Evolutionary conservation across 2,329 filamentous ascomycete genomes (phyloP), one percentile per base, ranked within the genome.

Genomic region (Epichloe brachyelytri): DNA sequence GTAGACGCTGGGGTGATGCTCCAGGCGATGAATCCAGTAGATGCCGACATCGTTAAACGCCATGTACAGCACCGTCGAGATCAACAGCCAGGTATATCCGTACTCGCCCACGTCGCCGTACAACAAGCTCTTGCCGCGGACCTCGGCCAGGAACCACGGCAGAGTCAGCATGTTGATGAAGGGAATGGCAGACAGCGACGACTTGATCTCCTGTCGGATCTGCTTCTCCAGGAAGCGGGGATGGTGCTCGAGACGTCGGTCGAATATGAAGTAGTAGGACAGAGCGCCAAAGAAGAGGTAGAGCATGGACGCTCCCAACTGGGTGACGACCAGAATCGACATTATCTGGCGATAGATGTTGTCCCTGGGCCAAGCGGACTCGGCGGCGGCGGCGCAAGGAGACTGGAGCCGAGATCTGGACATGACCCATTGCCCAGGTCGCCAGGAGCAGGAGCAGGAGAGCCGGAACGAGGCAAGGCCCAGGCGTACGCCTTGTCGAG

Each of bases 21-120:
- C 77, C 52, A 80, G 85, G 52, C 89, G 85, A 73, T 95, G 89
- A 62, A 94, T 91, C 78, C 85, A 88, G 76, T 95, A 95, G 72
- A 95, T 90, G 71, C 77, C 12, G 15, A 49, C n/a, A 33, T 46
- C 48, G 30, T 49, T 49, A 8, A 43, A 49, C 4, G 38, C 47
- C 14, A 49, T 70, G 65, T 70, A 74, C 33, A 73, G 57, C 1
- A 68, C 17, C 0, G 65, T 57, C 44, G 70, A 72, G 48, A 66
- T 44, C 11, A 53, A 48, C 53, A 72, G 48, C 71, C 71, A 74
- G 8, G 59, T 20, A 61, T 63, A 69, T 51, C 68, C 68, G 46
- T 69, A 70, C 37, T 71, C 69, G 48, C 59, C 55, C 4, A 70
- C 59, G 17, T 62, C 50, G 12, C 62, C 58, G 59, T 74, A 74